phyloP scores from a whole-genome alignment of 2,329 filamentous ascomycete species.

The Phyllosticta ampelicida region DNA sequence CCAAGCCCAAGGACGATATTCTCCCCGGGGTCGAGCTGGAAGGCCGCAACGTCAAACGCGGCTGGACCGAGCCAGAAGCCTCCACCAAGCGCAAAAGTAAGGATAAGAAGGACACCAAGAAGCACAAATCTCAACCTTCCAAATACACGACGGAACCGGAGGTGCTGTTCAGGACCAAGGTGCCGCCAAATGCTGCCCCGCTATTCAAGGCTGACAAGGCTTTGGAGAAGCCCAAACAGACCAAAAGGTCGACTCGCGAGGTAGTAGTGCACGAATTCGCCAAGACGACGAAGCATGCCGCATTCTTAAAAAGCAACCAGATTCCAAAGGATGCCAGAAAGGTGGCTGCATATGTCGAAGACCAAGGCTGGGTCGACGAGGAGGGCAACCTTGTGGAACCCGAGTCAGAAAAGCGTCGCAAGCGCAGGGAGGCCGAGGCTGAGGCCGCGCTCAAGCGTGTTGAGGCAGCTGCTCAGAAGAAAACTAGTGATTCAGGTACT shows the following conservation, averaged over 20 bases:
- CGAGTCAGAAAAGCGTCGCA: slow-evolving; percentile 20
- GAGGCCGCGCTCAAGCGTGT: slow-evolving; percentile 4
- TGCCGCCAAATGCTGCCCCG: slow-evolving; percentile 49
- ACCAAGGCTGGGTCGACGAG: slow-evolving; percentile 78
- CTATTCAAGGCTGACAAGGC: slow-evolving; percentile 19
- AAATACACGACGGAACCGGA: slow-evolving; percentile 75
- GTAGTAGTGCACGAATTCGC: slow-evolving; percentile 80
- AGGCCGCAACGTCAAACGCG: slow-evolving; percentile 72
- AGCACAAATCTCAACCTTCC: slow-evolving; percentile 53
- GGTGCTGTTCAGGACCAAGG: slow-evolving; percentile 70
- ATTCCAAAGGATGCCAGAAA: slow-evolving; percentile 35
- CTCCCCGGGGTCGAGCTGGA: slow-evolving; percentile 61
- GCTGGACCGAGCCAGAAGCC: slow-evolving; percentile 64
- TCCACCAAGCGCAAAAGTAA: slow-evolving; percentile 35
- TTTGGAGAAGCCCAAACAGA: slow-evolving; percentile 35
- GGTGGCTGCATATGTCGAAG: slow-evolving; percentile 63
- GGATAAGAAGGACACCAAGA: slow-evolving; percentile 42
- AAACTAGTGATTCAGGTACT: slow-evolving; percentile 12
- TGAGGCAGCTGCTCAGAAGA: neutral
- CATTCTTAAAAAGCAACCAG: slow-evolving; percentile 57
- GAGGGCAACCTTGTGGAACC: slow-evolving; percentile 64
- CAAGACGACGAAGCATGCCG: slow-evolving; percentile 71
- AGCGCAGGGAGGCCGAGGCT: slow-evolving; percentile 9
- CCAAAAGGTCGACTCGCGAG: slow-evolving; percentile 37
- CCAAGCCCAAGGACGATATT: slow-evolving; percentile 40